Base-by-base conservation (phyloP, 805 yeast genomes). In the Zygotorulaspora sp. region DNA sequence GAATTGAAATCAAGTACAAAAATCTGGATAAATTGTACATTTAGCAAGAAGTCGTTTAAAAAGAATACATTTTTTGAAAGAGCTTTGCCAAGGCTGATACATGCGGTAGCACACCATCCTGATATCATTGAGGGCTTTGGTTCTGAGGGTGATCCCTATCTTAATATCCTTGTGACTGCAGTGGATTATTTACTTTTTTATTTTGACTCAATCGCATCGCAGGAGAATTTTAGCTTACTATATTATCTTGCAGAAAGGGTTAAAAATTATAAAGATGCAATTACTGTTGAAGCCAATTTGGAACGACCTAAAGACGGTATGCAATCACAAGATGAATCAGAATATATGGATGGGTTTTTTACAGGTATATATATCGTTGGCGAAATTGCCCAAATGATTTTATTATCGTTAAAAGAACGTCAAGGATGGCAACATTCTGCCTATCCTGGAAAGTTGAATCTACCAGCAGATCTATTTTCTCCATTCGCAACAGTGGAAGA, bases 231-330 rank as follows among this genome's bases (percentile, higher is more conserved):
- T 23, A 81, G 90, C 5, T 57, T 86, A 41, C 57, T 88, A 5
- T 87, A 77, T 54, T 87, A 88, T 57, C 65, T 85, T 34, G 78
- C 92, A 0, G 83, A 83, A 41, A 70, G 95, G 37, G 72, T 86
- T 13, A 87, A 86, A 55, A 94, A 85, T 57, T 83, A 79, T 50
- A 70, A 77, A 35, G 95, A 86, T 62, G 71, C 70, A 7, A 32
- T 68, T 45, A 16, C 35, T 12, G 48, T 66, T 3, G 71, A 65
- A 4, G 65, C 62, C 4, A 56, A 52, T 3, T 42, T 47, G 2
- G 54, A 47, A 14, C 44, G 43, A 1, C 53, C 59, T 37, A 36
- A 32, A 4, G 48, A 35, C 8, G 37, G 23, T 1, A 5, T n/a
- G 5, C n/a, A n/a, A n/a, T n/a, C n/a, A n/a, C n/a, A n/a, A n/a